Base-by-base conservation (phyloP, 495 filamentous ascomycete species). In the Aspergillus nidulans region DNA sequence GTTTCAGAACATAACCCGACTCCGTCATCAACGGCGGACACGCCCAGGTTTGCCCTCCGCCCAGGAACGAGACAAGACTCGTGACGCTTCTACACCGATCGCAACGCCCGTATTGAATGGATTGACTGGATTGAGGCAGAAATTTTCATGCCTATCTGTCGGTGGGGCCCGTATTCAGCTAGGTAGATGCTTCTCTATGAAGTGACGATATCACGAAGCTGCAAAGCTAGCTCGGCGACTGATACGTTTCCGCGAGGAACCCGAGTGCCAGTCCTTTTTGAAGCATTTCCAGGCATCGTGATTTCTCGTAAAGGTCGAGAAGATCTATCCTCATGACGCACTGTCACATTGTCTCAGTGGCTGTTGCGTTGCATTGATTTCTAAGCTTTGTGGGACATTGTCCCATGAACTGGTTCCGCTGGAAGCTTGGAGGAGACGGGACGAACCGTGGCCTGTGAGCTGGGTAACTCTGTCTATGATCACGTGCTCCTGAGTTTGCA, bases 81-180 rank as follows among this genome's bases (percentile, higher is more conserved):
- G 26, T 28, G 26, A 28, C 9, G 26, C 26, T 13, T 13, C 20
- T n/a, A 25, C 21, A 18, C 36, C 36, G 42, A 4, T 44, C 42
- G 21, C 42, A n/a, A 8, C 6, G 21, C 42, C 23, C 21, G 23
- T 9, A 10, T 26, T n/a, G 6, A 44, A 15, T 21, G 21, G 21
- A 42, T 28, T 34, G 12, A 16, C 19, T 20, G 28, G 28, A 21
- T 3, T 18, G 21, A 48, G 52, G 52, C 44, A 55, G 52, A 55
- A 55, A 49, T 20, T 42, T 55, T 55, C 44, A 28, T 55, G 34
- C 52, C 52, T 55, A 55, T n/a, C 12, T 40, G 10, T 6, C 18
- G 43, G 32, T 47, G 13, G 25, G 23, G 8, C 24, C 36, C 36
- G 13, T 18, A 18, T 16, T 12, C 4, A n/a, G 36, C 18, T 34